These are phyloP conservation scores for Talaromyces marneffei DNA, from an alignment of 2,329 filamentous ascomycete genomes.

Conservation along the genomic window DNA sequence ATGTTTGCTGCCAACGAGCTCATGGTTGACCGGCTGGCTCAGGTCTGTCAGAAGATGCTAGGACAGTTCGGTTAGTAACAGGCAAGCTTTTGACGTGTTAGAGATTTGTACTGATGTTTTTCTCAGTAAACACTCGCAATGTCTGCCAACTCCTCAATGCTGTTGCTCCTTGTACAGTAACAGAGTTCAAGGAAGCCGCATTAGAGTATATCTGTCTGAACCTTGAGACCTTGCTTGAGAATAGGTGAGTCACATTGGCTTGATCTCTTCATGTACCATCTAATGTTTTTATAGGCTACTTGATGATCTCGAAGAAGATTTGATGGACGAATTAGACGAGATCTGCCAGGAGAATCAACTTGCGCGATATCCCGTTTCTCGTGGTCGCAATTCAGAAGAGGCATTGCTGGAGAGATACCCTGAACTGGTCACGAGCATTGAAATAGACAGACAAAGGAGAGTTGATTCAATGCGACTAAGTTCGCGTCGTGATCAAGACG, in stretches of 20 bases:
- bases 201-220: constrained; percentile 90
- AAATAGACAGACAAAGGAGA: constrained; percentile 52
- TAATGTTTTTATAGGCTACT: constrained; percentile 51
- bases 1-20: constrained; percentile 87
- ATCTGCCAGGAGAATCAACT: constrained; percentile 79
- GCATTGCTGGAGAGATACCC: constrained; percentile 43
- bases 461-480: constrained; percentile 72
- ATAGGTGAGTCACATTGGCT: constrained; percentile 50
- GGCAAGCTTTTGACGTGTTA: neutral
- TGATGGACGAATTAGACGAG: constrained; percentile 73
- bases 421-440: constrained; percentile 35
- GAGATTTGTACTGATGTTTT: constrained; percentile 17
- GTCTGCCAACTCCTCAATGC: constrained; percentile 79
- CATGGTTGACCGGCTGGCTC: constrained; percentile 86
- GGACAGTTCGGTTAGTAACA: constrained; percentile 62
- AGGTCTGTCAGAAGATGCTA: constrained; percentile 80
- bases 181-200: constrained; percentile 79
- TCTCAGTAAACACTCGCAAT: constrained; percentile 69
- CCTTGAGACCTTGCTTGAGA: constrained; percentile 86
- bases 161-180: constrained; percentile 75
- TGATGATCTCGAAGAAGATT: constrained; percentile 75
- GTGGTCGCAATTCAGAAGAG: constrained; percentile 65
- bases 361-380: constrained; percentile 67
- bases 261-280: constrained; percentile 8
- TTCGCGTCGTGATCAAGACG: constrained; percentile 57